Conservation (phyloP, 257 asterid genomes). For the Solanum ahanhuiri region DNA sequence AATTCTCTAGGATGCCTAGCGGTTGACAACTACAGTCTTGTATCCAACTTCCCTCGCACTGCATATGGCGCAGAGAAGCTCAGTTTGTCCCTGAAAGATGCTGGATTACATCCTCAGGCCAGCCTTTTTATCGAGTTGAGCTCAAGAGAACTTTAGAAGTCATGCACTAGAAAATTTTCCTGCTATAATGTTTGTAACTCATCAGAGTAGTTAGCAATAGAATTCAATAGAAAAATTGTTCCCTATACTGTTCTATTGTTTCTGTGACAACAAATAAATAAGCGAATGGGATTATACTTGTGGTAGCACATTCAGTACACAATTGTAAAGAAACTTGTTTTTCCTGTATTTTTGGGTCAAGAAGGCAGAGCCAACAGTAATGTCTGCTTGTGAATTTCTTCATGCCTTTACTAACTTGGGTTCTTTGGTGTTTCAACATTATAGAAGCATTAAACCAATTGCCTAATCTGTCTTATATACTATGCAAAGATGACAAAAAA, state of each 20-base stretch:
- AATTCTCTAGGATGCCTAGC: constrained; percentile 83
- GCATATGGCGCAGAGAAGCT: constrained; percentile 61
- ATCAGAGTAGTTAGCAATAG: not conserved
- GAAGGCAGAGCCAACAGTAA: not conserved
- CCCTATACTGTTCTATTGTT: not conserved
- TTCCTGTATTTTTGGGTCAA: not conserved
- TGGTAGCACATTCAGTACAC: not conserved
- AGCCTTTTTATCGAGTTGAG: constrained; percentile 78
- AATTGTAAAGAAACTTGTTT: not conserved
- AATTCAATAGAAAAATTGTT: not conserved
- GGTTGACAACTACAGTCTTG: constrained; percentile 47
- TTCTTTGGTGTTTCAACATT: not conserved
- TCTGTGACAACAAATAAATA: not conserved
- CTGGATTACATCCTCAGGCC: constrained; percentile 97
- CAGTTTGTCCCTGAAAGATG: constrained; percentile 55
- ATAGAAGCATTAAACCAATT: too few relatives aligned
- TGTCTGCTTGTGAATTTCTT: not conserved
- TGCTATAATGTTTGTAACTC: not conserved
- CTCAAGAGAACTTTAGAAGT: constrained; percentile 9
- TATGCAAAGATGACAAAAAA: not conserved
- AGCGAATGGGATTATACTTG: not conserved
- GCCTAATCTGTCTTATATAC: not conserved
- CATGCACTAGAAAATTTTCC: not conserved
- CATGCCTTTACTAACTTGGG: not conserved
- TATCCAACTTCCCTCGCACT: constrained; percentile 86